A percentile compares a stretch with the other conserved stretches of the same genome.
Evolutionary conservation across 108 stramenopile species (phyloP).

Genomic region (Skeletonema tropicum): DNA sequence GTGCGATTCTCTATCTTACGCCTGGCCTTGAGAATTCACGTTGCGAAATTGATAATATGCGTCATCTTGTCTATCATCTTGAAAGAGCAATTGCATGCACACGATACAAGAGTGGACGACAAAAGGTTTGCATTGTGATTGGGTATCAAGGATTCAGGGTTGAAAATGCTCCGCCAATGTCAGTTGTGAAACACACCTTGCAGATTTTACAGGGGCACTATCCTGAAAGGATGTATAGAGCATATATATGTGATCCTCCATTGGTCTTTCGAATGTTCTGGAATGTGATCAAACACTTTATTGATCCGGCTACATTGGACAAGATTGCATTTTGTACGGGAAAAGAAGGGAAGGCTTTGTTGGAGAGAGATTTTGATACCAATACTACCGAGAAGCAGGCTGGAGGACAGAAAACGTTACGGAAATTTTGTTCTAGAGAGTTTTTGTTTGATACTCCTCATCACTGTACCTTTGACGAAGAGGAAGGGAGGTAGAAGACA

Average conservation of each 20-base stretch:
- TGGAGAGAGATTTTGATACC: constrained; percentile 57
- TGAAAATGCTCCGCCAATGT: constrained; percentile 76
- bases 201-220: constrained; percentile 90
- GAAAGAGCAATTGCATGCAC: constrained; percentile 89
- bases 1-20: constrained; percentile 86
- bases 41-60: constrained; percentile 78
- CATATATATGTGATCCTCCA: constrained; percentile 87
- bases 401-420: constrained; percentile 52
- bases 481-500: neutral
- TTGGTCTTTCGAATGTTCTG: constrained; percentile 87
- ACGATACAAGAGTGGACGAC: constrained; percentile 52
- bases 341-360: constrained; percentile 42
- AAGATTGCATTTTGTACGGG: constrained; percentile 84
- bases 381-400: constrained; percentile 62
- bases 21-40: constrained; percentile 86
- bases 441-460: constrained; percentile 73
- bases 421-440: constrained; percentile 64
- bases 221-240: constrained; percentile 83
- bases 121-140: constrained; percentile 87
- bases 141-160: constrained; percentile 84
- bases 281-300: constrained; percentile 78
- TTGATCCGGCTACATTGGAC: constrained; percentile 85
- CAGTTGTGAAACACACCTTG: constrained; percentile 73
- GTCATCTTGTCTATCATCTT: constrained; percentile 89
- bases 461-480: constrained; percentile 66